phyloP scores from a whole-genome alignment of 306 rosid species.

The Lupinus albus region DNA sequence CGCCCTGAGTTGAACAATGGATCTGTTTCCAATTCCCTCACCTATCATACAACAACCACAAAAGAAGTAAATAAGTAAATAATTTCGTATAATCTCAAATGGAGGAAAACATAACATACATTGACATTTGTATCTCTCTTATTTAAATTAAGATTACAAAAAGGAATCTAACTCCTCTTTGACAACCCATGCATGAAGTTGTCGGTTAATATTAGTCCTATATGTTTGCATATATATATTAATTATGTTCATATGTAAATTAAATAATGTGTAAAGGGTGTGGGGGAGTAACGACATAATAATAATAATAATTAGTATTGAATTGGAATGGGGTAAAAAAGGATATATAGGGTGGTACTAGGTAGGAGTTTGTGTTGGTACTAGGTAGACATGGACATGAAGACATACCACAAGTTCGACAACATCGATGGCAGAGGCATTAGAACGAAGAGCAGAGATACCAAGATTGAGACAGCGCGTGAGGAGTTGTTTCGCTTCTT shows the following conservation, averaged over 20 bases:
- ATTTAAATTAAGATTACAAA: no score
- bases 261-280: background rate
- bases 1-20: slow-evolving; percentile 93
- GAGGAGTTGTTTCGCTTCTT: slow-evolving; percentile 84
- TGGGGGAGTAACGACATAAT: background rate
- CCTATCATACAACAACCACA: slow-evolving; percentile 48
- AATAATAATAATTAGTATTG: background rate
- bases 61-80: no score
- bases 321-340: background rate
- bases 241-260: no score
- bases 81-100: no score
- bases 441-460: slow-evolving; percentile 70
- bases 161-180: no score
- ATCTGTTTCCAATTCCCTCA: slow-evolving; percentile 83
- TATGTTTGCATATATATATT: no score
- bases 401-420: slow-evolving; percentile 77
- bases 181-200: slow-evolving; percentile 29
- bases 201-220: background rate
- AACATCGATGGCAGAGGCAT: slow-evolving; percentile 74
- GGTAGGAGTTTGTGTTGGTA: slow-evolving; percentile 15
- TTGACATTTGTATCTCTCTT: no score
- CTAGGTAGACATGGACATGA: slow-evolving; percentile 51
- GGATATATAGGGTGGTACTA: no score
- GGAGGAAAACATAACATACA: no score
- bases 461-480: slow-evolving; percentile 86